phyloP scores from a whole-genome alignment of 306 rosid species.

The Astragalus membranaceus region DNA sequence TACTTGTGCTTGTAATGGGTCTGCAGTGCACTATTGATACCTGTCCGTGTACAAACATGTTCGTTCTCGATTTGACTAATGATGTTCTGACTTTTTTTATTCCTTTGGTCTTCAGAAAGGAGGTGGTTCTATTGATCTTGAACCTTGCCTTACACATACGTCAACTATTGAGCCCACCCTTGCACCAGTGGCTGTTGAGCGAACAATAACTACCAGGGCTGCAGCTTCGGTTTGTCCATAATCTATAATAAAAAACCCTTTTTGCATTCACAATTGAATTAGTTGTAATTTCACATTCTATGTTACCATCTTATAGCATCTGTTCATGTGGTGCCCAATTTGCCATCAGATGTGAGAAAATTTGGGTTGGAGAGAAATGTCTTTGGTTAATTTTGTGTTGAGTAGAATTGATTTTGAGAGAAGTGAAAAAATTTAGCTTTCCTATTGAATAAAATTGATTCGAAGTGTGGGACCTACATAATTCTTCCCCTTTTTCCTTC shows the following conservation, averaged over 20 bases:
- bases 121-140: conserved; percentile 90
- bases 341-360: not conserved
- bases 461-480: not conserved
- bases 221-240: conserved; percentile 78
- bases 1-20: too few relatives aligned
- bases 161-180: conserved; percentile 95
- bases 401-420: not conserved
- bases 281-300: not conserved
- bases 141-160: conserved; percentile 90
- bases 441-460: not conserved
- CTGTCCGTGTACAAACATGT: conserved; percentile 1
- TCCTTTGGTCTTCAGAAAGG: conserved; percentile 60
- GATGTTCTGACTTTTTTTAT: conserved; percentile 11
- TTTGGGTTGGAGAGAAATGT: not conserved
- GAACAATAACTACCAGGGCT: conserved; percentile 92
- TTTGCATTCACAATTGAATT: conserved; percentile 1
- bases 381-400: not conserved
- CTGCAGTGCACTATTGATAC: too few relatives aligned
- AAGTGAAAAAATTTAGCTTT: not conserved
- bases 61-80: not conserved
- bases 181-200: conserved; percentile 88
- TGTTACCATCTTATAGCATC: conserved; percentile 11
- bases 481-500: not conserved
- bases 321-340: not conserved
- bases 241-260: conserved; percentile 2